Evolutionary conservation across 768 basidiomycete species (phyloP).

Genomic region (Chiua virens): DNA sequence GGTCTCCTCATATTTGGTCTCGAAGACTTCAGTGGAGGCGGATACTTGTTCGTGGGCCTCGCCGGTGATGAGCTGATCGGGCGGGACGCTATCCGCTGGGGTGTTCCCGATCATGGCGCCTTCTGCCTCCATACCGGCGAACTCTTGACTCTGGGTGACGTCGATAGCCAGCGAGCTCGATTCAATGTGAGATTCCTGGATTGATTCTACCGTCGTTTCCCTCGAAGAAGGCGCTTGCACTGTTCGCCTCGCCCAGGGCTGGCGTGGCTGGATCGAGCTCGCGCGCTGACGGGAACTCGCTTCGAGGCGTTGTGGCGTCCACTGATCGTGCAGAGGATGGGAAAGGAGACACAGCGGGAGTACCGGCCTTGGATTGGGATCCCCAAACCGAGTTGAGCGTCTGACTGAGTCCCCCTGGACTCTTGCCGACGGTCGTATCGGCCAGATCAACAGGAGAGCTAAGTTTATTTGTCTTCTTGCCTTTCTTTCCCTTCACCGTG

Average conservation of each 20-base stretch:
- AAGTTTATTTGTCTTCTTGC: slow-evolving; percentile 25
- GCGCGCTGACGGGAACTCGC: slow-evolving; percentile 10
- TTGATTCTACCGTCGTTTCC: background rate
- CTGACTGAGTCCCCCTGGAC: slow-evolving; percentile 40
- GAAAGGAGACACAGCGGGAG: slow-evolving; percentile 30
- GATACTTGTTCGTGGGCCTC: background rate
- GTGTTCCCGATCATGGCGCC: slow-evolving; percentile 18
- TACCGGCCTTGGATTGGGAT: slow-evolving; percentile 26
- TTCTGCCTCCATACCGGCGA: background rate
- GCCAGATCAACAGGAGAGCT: slow-evolving; percentile 33
- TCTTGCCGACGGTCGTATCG: slow-evolving; percentile 39
- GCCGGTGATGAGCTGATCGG: slow-evolving; percentile 13
- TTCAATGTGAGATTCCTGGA: background rate
- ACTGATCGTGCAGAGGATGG: slow-evolving; percentile 24
- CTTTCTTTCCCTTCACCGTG: slow-evolving; percentile 13
- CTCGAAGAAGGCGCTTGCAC: background rate
- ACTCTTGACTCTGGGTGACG: slow-evolving; percentile 4
- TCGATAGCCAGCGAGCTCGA: slow-evolving; percentile 13
- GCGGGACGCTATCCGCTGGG: slow-evolving; percentile 28
- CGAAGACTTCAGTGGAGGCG: background rate
- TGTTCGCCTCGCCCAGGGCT: slow-evolving; percentile 14
- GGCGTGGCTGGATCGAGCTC: slow-evolving; percentile 10
- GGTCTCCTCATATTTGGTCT: slow-evolving; percentile 4
- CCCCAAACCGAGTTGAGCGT: slow-evolving; percentile 53
- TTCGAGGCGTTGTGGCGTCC: slow-evolving; percentile 18